A percentile compares a stretch with the other conserved stretches of the same genome.
These are phyloP conservation scores for Eutrema heterophyllum DNA, from an alignment of 345 rosid genomes.

Conservation along the genomic window DNA sequence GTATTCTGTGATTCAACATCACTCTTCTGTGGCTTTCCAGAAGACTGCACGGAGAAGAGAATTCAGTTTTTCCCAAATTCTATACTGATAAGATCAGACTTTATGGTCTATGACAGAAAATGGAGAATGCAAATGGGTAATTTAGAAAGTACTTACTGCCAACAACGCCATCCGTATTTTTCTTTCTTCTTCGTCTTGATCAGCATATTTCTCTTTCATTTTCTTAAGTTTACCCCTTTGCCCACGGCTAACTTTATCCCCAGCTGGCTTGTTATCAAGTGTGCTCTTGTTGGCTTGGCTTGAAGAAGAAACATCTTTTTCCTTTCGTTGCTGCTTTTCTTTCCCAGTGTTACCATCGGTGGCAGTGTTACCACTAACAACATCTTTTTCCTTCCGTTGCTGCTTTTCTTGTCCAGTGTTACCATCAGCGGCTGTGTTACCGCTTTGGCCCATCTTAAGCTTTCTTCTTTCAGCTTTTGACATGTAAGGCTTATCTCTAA, in stretches of 20 bases:
- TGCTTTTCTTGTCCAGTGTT: constrained; percentile 37
- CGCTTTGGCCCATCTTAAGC: constrained; percentile 70
- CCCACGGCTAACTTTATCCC: constrained; percentile 78
- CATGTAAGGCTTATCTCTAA: constrained; percentile 62
- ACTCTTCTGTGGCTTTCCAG: constrained; percentile 64
- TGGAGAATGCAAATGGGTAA: neutral
- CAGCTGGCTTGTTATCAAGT: constrained; percentile 45
- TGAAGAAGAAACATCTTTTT: constrained; percentile 27
- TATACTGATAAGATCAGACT: neutral
- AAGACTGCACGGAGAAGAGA: constrained; percentile 52
- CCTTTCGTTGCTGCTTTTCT: constrained; percentile 39
- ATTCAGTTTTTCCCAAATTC: neutral
- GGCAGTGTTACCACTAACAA: constrained; percentile 13
- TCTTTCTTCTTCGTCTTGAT: constrained; percentile 98
- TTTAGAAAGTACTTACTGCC: constrained; percentile 58
- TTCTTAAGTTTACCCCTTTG: constrained; percentile 87
- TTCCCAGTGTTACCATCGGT: constrained; percentile 25
- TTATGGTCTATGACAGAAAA: neutral
- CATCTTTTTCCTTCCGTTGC: constrained; percentile 31
- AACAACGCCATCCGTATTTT: constrained; percentile 76
- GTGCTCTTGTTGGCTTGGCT: constrained; percentile 37
- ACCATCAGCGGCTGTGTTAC: constrained; percentile 21
- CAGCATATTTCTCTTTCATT: constrained; percentile 95
- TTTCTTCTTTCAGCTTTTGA: constrained; percentile 93
- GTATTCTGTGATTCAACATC: constrained; percentile 41